Evolutionary conservation across 768 basidiomycete species (phyloP).

Genomic region (Termitomyces sp.): DNA sequence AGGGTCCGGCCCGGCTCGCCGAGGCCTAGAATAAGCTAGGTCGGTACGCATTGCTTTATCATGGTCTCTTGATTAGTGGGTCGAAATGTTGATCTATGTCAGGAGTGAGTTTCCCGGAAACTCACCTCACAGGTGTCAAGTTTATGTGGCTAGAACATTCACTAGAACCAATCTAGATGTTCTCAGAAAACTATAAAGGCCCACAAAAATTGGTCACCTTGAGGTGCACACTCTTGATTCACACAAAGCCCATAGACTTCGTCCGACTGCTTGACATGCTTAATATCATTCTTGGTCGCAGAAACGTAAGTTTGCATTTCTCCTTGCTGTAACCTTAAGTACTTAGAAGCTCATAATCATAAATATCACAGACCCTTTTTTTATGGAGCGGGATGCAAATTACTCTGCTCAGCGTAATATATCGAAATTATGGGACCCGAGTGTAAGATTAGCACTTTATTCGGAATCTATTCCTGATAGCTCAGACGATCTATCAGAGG

Average conservation of each 20-base stretch:
- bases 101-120: background rate
- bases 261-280: constrained; percentile 3
- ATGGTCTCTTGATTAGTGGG: background rate
- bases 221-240: background rate
- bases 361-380: constrained; percentile 26
- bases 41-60: background rate
- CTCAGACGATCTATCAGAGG: background rate
- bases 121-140: background rate
- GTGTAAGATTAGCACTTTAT: constrained; percentile 13
- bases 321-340: background rate
- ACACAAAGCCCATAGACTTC: no score
- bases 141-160: background rate
- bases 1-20: background rate
- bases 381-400: constrained; percentile 33
- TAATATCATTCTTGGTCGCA: constrained; percentile 21
- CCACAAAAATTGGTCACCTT: background rate
- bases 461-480: background rate
- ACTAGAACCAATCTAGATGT: background rate
- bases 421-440: constrained; percentile 23
- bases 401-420: constrained; percentile 24
- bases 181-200: background rate
- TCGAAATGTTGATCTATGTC: background rate
- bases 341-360: no score
- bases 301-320: constrained; percentile 19
- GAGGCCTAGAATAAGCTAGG: background rate